phyloP scores from a whole-genome alignment of 1,139 yeast species.

The Hansenula lynferdii region DNA sequence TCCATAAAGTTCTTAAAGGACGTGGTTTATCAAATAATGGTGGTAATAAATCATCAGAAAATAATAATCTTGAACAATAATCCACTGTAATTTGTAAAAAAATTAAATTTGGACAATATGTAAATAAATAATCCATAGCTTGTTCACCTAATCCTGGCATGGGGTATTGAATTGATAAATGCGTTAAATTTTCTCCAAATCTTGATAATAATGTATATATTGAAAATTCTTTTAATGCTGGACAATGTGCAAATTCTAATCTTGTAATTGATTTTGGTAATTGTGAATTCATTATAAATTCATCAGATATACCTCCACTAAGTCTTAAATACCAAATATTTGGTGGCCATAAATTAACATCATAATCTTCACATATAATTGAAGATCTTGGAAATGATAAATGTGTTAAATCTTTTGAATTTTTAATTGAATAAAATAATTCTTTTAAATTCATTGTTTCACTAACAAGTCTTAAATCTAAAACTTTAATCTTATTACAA shows the following conservation, averaged over 20 bases:
- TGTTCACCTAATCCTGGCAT: constrained; percentile 74
- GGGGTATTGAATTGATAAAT: constrained; percentile 73
- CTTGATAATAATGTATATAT: constrained; percentile 54
- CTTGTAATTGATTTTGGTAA: constrained; percentile 71
- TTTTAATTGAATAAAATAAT: constrained; percentile 67
- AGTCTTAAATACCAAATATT: constrained; percentile 65
- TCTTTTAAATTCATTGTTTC: constrained; percentile 84
- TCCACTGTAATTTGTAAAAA: constrained; percentile 73
- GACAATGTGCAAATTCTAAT: constrained; percentile 85
- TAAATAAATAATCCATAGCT: constrained; percentile 69
- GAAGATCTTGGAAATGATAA: constrained; percentile 89
- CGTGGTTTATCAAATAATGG: constrained; percentile 21
- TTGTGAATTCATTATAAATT: constrained; percentile 57
- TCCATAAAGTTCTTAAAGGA: constrained; percentile 60
- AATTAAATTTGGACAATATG: constrained; percentile 67
- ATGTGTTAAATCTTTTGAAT: constrained; percentile 58
- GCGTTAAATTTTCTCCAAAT: constrained; percentile 60
- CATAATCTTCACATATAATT: constrained; percentile 62
- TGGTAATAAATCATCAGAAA: constrained; percentile 54
- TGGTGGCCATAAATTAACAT: constrained; percentile 65
- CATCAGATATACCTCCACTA: constrained; percentile 87
- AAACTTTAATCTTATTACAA: constrained; percentile 56
- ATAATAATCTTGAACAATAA: constrained; percentile 64
- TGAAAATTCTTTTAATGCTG: constrained; percentile 59
- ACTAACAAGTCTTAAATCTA: constrained; percentile 85